These are phyloP conservation scores for Trichophyton mentagrophytes DNA, from an alignment of 2,329 filamentous ascomycete species.

Conservation along the genomic window DNA sequence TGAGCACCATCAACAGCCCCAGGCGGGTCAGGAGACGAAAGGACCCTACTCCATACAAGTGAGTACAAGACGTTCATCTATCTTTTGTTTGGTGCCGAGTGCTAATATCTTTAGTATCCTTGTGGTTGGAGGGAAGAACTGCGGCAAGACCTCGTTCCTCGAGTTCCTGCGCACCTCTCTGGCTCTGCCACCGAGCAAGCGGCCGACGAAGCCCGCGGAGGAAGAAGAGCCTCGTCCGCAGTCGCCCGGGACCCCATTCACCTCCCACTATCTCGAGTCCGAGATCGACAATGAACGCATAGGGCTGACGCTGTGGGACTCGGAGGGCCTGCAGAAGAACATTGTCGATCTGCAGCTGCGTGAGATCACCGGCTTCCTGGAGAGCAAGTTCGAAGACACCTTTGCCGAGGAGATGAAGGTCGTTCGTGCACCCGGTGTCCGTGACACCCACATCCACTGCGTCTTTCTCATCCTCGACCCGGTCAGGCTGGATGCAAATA, in stretches of 20 bases:
- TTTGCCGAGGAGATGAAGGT: constrained; percentile 98
- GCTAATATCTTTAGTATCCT: constrained; percentile 53
- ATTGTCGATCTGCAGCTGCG: constrained; percentile 88
- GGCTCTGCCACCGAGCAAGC: constrained; percentile 69
- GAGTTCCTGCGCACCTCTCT: constrained; percentile 85
- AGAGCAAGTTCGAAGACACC: constrained; percentile 97
- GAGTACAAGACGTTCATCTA: constrained; percentile 32
- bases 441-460: constrained; percentile 95
- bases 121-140: constrained; percentile 72
- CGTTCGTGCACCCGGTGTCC: constrained; percentile 76
- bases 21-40: constrained; percentile 85
- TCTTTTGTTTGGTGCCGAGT: not conserved
- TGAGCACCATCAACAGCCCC: constrained; percentile 86
- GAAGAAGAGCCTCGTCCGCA: constrained; percentile 42
- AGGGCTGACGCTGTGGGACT: constrained; percentile 92
- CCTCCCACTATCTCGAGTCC: constrained; percentile 80
- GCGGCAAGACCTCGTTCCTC: constrained; percentile 93
- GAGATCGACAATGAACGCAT: constrained; percentile 87
- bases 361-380: constrained; percentile 81
- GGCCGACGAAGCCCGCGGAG: constrained; percentile 44
- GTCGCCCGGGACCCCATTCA: constrained; percentile 54
- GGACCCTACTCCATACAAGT: constrained; percentile 98
- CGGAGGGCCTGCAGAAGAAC: constrained; percentile 85
- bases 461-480: constrained; percentile 89
- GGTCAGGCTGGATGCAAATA: constrained; percentile 67